Evolutionary conservation across 257 asterid species (phyloP), one percentile per base, ranked within the genome.

Genomic region (Buddleja alternifolia): DNA sequence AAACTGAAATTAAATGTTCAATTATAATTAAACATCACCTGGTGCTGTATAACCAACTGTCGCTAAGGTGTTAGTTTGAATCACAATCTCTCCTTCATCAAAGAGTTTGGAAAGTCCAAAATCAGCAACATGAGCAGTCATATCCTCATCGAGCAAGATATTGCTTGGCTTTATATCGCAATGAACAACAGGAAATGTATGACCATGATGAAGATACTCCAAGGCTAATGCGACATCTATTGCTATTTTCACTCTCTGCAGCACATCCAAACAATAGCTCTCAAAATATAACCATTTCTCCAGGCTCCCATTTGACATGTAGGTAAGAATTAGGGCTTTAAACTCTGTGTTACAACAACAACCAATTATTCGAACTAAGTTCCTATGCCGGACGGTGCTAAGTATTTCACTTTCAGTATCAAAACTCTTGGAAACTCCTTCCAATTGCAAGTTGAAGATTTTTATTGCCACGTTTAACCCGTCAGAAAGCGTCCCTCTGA

Each of bases 41-140:
- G 65, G 66, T 24, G 73, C 73, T 55, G 55, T 55, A 25, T 68
- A 68, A 42, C 73, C 65, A 14, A 68, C 54, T 8, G 65, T 55
- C 1, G 65, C 73, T 11, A 67, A 29, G 20, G 73, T 55, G 23
- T 71, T 56, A 3, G 79, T 78, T 15, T 63, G 81, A 24, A 37
- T 62, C 24, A 12, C 17, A 39, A 24, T 10, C 58, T 72, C 75
- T 4, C 62, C 63, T 19, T 25, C 51, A 8, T 63, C 54, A 7
- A 77, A 25, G 50, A 77, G 66, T 60, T 72, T 67, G 14, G 72
- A 69, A 15, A 72, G 67, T 51, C 78, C 78, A 6, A 72, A 67
- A 65, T 77, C 77, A n/a, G 57, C 60, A 10, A 67, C 70, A 65
- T 77, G 63, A 11, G 63, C 78, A 10, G 66, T 68, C 14, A 77